phyloP scores from a whole-genome alignment of 1,284 basidiomycete genomes.

The Tilletiopsis washingtonensis region DNA sequence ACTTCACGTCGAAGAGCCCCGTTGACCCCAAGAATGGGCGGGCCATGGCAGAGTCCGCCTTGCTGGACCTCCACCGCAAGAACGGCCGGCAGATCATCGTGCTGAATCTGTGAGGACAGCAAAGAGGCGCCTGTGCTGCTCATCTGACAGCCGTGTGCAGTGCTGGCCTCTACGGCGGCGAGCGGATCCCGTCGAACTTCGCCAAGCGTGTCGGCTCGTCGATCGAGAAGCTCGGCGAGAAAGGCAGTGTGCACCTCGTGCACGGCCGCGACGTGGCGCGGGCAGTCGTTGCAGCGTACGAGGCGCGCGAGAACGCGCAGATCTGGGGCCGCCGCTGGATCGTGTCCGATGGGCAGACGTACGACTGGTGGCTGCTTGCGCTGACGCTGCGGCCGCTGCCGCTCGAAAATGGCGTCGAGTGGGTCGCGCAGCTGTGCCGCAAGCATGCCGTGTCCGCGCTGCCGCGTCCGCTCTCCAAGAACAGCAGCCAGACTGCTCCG shows the following conservation, averaged over 20 bases:
- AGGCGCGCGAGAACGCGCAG: neutral
- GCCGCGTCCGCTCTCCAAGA: slow-evolving; percentile 3
- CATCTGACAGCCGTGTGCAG: too few relatives aligned
- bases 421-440: slow-evolving; percentile 6
- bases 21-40: slow-evolving; percentile 14
- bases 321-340: slow-evolving; percentile 36
- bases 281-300: slow-evolving; percentile 22
- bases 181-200: slow-evolving; percentile 32
- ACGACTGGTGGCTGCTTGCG: slow-evolving; percentile 18
- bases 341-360: slow-evolving; percentile 14
- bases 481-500: slow-evolving; percentile 3
- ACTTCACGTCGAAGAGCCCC: slow-evolving; percentile 14
- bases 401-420: neutral
- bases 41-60: neutral
- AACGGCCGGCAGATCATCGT: neutral
- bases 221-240: slow-evolving; percentile 23
- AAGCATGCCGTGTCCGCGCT: slow-evolving; percentile 3
- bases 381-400: neutral
- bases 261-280: slow-evolving; percentile 32
- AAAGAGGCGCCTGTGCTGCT: slow-evolving; percentile 15
- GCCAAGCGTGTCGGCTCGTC: slow-evolving; percentile 19
- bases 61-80: neutral
- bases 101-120: neutral
- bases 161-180: slow-evolving; percentile 36
- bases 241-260: slow-evolving; percentile 33